These are phyloP conservation scores for Rhodotorula sp. DNA, from an alignment of 1,284 basidiomycete species.

Conservation along the genomic window DNA sequence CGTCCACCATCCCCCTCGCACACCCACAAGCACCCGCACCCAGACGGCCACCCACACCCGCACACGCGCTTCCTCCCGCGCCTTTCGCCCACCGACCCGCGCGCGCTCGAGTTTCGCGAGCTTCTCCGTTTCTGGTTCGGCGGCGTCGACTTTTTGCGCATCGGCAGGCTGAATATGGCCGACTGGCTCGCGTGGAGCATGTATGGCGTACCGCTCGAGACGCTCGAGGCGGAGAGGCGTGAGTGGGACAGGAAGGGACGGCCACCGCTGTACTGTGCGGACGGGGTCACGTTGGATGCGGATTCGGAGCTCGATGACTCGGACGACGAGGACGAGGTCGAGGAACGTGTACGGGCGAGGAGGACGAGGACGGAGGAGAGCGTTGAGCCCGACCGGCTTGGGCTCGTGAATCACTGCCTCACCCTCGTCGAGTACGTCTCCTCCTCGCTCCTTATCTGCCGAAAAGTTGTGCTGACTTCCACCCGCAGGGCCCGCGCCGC, in stretches of 20 bases:
- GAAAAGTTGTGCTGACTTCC: background rate
- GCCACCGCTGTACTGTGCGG: conserved; percentile 17
- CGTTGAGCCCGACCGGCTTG: conserved; percentile 35
- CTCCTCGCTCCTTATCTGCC: background rate
- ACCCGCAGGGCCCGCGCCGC: conserved; percentile 62
- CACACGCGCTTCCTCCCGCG: conserved; percentile 26
- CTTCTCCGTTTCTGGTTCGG: conserved; percentile 64
- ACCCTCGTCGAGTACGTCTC: conserved; percentile 41
- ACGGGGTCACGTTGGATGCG: conserved; percentile 21
- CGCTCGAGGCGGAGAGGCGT: conserved; percentile 29
- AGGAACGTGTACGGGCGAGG: background rate
- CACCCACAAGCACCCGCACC: background rate
- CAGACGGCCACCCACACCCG: conserved; percentile 1
- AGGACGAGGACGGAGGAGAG: background rate
- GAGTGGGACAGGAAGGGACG: conserved; percentile 28
- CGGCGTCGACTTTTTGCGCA: conserved; percentile 47
- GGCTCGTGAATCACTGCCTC: conserved; percentile 38
- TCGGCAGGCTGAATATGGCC: conserved; percentile 66
- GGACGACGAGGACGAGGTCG: background rate
- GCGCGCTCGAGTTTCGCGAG: conserved; percentile 74
- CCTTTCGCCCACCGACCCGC: conserved; percentile 59
- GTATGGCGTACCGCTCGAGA: conserved; percentile 50
- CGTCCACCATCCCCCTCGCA: background rate
- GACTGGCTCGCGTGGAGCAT: conserved; percentile 84
- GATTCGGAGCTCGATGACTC: conserved; percentile 29